These are phyloP conservation scores for Westerdykella aurantiaca DNA, from an alignment of 2,329 filamentous ascomycete genomes.

Conservation along the genomic window DNA sequence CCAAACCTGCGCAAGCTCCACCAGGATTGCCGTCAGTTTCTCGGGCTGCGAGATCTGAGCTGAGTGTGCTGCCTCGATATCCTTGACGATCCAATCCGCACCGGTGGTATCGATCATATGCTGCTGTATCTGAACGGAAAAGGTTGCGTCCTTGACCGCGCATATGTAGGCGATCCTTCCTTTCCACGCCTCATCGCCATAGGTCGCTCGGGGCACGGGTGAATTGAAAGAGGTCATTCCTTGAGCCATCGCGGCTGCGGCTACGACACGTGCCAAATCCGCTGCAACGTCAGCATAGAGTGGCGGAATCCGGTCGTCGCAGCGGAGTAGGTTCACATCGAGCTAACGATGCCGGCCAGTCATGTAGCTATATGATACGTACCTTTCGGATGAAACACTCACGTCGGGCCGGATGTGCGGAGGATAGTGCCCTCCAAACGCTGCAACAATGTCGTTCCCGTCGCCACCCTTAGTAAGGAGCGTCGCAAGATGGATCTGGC, in stretches of 20 bases:
- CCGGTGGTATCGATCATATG: conserved; percentile 20
- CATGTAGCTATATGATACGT: no score
- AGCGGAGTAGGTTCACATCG: no score
- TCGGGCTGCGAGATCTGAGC: conserved; percentile 36
- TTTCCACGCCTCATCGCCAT: conserved; percentile 12
- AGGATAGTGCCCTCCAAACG: no score
- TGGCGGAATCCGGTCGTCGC: no score
- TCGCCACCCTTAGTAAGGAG: background rate
- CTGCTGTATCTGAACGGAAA: conserved; percentile 25
- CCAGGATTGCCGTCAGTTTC: conserved; percentile 18
- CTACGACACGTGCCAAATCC: no score
- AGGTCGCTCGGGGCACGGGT: conserved; percentile 10
- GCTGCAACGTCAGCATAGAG: no score
- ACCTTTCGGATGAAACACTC: no score
- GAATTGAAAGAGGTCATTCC: no score
- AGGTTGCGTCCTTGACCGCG: conserved; percentile 19
- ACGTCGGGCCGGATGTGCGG: no score
- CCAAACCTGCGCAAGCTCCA: conserved; percentile 13
- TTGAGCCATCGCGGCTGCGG: no score
- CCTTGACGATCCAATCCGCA: conserved; percentile 23
- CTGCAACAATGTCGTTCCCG: no score
- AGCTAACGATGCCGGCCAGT: no score
- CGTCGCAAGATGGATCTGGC: conserved; percentile 12
- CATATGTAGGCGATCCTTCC: conserved; percentile 13
- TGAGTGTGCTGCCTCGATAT: conserved; percentile 31